Base-by-base conservation (phyloP, 2,329 filamentous ascomycete species). In the Cladosporium sp. region DNA sequence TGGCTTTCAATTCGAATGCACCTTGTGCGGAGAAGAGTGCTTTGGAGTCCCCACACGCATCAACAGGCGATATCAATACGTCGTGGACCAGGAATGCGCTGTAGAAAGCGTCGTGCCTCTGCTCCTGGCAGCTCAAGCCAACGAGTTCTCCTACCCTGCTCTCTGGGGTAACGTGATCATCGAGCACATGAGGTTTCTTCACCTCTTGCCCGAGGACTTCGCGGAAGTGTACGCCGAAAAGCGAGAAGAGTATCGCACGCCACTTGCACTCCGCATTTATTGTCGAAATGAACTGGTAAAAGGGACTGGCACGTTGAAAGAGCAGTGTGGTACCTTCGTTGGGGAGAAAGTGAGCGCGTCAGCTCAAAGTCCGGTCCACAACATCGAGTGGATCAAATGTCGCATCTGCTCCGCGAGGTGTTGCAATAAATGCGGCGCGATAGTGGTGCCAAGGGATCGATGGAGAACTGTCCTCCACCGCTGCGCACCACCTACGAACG, bases 71-170 rank as follows among this genome's bases (percentile, higher is more conserved):
- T n/a, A 58, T 15, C 15, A 12, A 21, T 38, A 36, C 21, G 54
- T 58, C 10, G 54, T 58, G 2, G 54, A 58, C 11, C 32, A 32
- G 21, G 54, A 26, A 26, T 58, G 54, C 34, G 54, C 54, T 12
- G n/a, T 3, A 14, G 32, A 58, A 2, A 34, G 15, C 28, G n/a
- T 58, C n/a, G 32, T 58, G 21, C 54, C 54, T 12, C 10, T n/a
- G 1, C 32, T 58, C 2, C n/a, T 36, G 12, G 30, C 12, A 14
- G 54, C 54, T 3, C 30, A 21, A 38, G 54, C 32, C 21, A 36
- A 11, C 54, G 54, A 58, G 30, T 58, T 36, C 30, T 58, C 54
- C 30, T 58, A 58, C 21, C 54, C 54, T 34, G 2, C 54, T 21
- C 18, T 21, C 10, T 58, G 54, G 32, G 32, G 54, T 15, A 38